Evolutionary conservation across 2,329 filamentous ascomycete species (phyloP), one percentile per base, ranked within the genome.

Genomic region (Fusarium pseudocircinatum): DNA sequence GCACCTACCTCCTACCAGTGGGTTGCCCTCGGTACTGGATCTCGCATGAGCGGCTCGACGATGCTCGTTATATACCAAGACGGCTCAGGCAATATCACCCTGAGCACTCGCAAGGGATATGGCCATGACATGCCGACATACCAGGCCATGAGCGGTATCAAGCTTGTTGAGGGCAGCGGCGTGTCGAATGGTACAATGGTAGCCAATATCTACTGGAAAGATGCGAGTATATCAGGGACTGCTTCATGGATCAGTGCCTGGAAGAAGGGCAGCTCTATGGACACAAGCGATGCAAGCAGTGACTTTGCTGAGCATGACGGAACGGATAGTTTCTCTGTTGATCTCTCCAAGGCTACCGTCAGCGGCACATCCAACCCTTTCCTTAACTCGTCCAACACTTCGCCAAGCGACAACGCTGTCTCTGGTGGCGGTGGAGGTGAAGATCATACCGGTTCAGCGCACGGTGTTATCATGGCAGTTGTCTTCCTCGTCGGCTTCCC

Each of bases 41-140:
- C 56, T 18, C 16, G 43, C 6, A 63, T 63, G 61, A 63, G 57
- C 30, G 61, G 61, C 10, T 63, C 61, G 3, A 63, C 37, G 1
- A 63, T 63, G 57, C 28, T 63, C 9, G 16, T 63, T 2, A 6
- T 62, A 14, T 63, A 63, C 36, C 61, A 63, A 16, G 61, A 62
- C 9, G 61, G 61, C 20, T 36, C n/a, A 0, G 61, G 61, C 2
- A 63, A 63, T 15, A 43, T 50, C 7, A 63, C 61, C 1, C 15
- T 63, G 37, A 63, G 61, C 8, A 62, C 43, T 37, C 46, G 61
- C 36, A 62, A 62, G 13, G 61, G 56, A 6, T 10, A 61, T 14
- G 56, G 61, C 4, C 61, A 63, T 43, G 15, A 30, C 2, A 63
- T 7, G 43, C 61, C 61, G 4, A 14, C 4, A 0, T 62, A 50